Percentiles rank a stretch among this genome's conserved stretches.
These are phyloP conservation scores for Telfairia occidentalis DNA, from an alignment of 331 rosid genomes.

Conservation along the genomic window DNA sequence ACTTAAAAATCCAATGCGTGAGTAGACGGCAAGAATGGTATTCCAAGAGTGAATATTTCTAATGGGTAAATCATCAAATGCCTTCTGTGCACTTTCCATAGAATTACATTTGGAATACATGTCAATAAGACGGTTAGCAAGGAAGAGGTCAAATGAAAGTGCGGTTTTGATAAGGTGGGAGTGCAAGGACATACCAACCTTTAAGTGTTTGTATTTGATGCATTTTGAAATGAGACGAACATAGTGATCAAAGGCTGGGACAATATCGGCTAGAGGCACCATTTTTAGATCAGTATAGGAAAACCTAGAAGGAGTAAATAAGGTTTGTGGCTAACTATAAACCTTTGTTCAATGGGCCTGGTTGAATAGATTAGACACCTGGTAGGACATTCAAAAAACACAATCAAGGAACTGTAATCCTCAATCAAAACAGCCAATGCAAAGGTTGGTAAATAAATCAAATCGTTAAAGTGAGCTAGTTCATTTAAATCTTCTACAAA, in stretches of 20 bases:
- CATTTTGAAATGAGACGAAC: slow-evolving; percentile 31
- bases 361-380: neutral
- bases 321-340: neutral
- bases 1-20: slow-evolving; percentile 20
- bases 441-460: neutral
- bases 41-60: slow-evolving; percentile 56
- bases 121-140: slow-evolving; percentile 37
- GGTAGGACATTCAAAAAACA: neutral
- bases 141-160: slow-evolving; percentile 26
- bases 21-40: slow-evolving; percentile 28
- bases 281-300: neutral
- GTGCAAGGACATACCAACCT: slow-evolving; percentile 33
- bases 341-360: neutral
- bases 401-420: slow-evolving; percentile 4
- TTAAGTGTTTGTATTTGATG: slow-evolving; percentile 25
- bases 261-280: neutral
- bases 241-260: slow-evolving; percentile 15
- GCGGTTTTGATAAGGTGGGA: slow-evolving; percentile 43
- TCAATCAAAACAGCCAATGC: neutral
- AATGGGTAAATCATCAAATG: slow-evolving; percentile 36
- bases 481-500: neutral
- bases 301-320: neutral
- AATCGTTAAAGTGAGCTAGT: neutral
- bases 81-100: slow-evolving; percentile 24
- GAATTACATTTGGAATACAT: slow-evolving; percentile 41